Conservation (phyloP, 108 stramenopile genomes). For the Bacterosira constricta region DNA sequence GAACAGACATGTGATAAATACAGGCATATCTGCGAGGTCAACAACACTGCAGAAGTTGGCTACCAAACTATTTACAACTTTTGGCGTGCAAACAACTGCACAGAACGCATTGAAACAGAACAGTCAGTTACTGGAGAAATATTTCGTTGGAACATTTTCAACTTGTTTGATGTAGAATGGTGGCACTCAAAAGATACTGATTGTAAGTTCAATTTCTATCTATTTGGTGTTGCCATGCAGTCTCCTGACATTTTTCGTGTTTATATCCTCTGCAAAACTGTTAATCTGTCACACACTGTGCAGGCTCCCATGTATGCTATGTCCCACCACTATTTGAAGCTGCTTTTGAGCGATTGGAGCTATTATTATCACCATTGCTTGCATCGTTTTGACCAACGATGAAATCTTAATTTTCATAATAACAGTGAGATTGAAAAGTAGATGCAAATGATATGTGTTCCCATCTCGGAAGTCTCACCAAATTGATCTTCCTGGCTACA, state of each 20-base stretch:
- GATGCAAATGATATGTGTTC: too few relatives aligned
- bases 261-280: too few relatives aligned
- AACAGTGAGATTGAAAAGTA: too few relatives aligned
- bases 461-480: too few relatives aligned
- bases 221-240: too few relatives aligned
- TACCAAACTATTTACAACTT: conserved; percentile 22
- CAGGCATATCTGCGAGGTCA: conserved; percentile 3
- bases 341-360: neutral
- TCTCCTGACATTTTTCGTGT: too few relatives aligned
- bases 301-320: neutral
- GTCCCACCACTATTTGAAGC: neutral
- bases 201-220: conserved; percentile 14
- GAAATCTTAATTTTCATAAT: too few relatives aligned
- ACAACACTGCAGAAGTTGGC: neutral
- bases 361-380: neutral
- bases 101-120: conserved; percentile 10
- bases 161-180: conserved; percentile 8
- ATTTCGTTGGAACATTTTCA: conserved; percentile 19
- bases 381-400: neutral
- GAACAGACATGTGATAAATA: neutral
- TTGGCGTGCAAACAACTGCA: conserved; percentile 22
- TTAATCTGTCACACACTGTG: neutral
- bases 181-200: conserved; percentile 23
- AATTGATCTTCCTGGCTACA: too few relatives aligned
- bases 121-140: conserved; percentile 3